A percentile compares a stretch with the other conserved stretches of the same genome.
Conservation (phyloP, 257 asterid species). For the Jacaranda copaia region DNA sequence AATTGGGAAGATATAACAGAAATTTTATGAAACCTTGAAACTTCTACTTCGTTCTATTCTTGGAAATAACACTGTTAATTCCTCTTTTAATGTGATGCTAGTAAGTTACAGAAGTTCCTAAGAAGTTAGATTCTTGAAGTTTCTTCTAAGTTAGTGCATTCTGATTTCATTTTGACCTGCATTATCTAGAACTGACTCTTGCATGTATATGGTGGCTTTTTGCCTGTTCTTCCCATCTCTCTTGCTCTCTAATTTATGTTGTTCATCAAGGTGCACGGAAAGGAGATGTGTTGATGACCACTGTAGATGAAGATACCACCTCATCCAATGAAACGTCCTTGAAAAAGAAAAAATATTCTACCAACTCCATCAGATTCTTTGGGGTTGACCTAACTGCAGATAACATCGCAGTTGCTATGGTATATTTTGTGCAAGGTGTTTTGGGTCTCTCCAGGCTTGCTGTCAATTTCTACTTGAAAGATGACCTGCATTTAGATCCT, state of each 20-base stretch:
- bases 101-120: neutral
- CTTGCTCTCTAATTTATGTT: neutral
- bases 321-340: constrained; percentile 46
- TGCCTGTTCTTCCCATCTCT: neutral
- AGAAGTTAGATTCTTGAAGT: neutral
- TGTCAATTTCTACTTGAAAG: constrained; percentile 90
- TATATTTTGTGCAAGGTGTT: constrained; percentile 96
- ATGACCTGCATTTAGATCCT: constrained; percentile 91
- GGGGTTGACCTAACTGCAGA: constrained; percentile 90
- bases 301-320: constrained; percentile 49
- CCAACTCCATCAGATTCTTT: constrained; percentile 53
- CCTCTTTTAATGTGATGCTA: neutral
- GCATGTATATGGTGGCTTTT: constrained; percentile 8
- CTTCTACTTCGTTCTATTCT: neutral
- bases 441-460: constrained; percentile 93
- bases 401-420: constrained; percentile 90
- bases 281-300: constrained; percentile 49
- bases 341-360: constrained; percentile 48
- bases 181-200: neutral
- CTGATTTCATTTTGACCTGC: neutral
- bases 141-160: neutral
- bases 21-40: neutral
- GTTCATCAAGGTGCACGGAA: constrained; percentile 55
- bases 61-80: neutral
- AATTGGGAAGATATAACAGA: neutral